phyloP scores from a whole-genome alignment of 371 early-diverging fungal species.

The Mucor ambiguus region DNA sequence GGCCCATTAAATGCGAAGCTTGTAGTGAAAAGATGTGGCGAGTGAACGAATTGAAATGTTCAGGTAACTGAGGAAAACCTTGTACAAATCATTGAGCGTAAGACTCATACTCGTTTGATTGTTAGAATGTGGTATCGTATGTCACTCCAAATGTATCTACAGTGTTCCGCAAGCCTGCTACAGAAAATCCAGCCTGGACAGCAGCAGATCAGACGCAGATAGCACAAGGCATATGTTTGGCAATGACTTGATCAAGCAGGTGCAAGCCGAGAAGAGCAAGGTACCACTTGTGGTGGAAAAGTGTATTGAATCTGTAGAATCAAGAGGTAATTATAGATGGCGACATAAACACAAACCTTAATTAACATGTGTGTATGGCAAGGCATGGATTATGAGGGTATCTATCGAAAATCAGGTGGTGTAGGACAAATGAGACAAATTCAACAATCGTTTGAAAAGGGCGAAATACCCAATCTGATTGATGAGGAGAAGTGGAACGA shows the following conservation, averaged over 20 bases:
- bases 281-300: slow-evolving; percentile 78
- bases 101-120: not conserved
- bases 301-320: slow-evolving; percentile 45
- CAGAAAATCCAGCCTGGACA: slow-evolving; percentile 25
- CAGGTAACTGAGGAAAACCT: slow-evolving; percentile 39
- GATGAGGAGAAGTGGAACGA: slow-evolving; percentile 59
- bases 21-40: slow-evolving; percentile 91
- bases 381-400: slow-evolving; percentile 67
- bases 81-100: not conserved
- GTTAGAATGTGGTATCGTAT: slow-evolving; percentile 40
- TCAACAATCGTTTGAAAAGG: slow-evolving; percentile 53
- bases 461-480: slow-evolving; percentile 46
- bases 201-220: slow-evolving; percentile 9
- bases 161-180: slow-evolving; percentile 32
- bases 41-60: slow-evolving; percentile 76
- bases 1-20: slow-evolving; percentile 79
- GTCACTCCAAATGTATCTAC: slow-evolving; percentile 44
- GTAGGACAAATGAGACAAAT: slow-evolving; percentile 74
- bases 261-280: slow-evolving; percentile 35
- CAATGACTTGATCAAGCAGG: slow-evolving; percentile 42
- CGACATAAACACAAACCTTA: not conserved
- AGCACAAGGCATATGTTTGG: slow-evolving; percentile 30
- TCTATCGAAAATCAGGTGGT: slow-evolving; percentile 91
- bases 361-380: not conserved
- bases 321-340: not conserved